A percentile compares a stretch with the other conserved stretches of the same genome.
Conservation (phyloP, 257 asterid genomes). For the Gentiana macrophylla region DNA sequence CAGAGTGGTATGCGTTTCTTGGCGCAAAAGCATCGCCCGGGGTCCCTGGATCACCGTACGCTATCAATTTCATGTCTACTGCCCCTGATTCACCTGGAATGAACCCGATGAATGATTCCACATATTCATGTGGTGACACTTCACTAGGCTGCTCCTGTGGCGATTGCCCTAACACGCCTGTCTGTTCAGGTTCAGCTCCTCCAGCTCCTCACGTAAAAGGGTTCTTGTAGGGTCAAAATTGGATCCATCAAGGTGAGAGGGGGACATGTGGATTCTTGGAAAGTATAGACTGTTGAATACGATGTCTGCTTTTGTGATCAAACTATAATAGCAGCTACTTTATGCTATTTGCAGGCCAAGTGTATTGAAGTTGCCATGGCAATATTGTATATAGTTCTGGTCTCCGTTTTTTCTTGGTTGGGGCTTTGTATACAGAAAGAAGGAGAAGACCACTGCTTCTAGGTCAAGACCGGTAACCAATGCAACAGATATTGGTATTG, state of each 20-base stretch:
- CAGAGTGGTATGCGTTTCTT: constrained; percentile 89
- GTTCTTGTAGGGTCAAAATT: constrained; percentile 74
- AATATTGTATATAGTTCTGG: constrained; percentile 51
- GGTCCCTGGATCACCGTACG: constrained; percentile 85
- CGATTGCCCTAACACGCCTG: constrained; percentile 81
- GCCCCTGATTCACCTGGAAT: constrained; percentile 72
- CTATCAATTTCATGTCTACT: constrained; percentile 58
- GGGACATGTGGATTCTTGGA: constrained; percentile 2
- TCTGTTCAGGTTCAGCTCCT: constrained; percentile 60
- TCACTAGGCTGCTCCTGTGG: constrained; percentile 98
- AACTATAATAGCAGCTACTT: not conserved
- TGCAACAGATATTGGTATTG: constrained; percentile 53
- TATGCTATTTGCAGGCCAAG: constrained; percentile 55
- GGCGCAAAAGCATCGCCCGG: constrained; percentile 67
- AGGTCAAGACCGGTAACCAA: constrained; percentile 65
- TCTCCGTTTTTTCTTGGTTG: constrained; percentile 82
- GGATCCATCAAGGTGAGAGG: constrained; percentile 72
- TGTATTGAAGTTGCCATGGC: constrained; percentile 84
- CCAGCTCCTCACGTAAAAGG: constrained; percentile 50
- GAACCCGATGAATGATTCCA: constrained; percentile 77
- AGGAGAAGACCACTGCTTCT: constrained; percentile 38
- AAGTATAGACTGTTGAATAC: not conserved
- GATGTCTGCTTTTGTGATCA: not conserved
- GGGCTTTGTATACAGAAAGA: constrained; percentile 68
- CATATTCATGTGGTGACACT: constrained; percentile 83